Evolutionary conservation across 106 monocot genomes (phyloP).

Genomic region (Narthecium ossifragum): DNA sequence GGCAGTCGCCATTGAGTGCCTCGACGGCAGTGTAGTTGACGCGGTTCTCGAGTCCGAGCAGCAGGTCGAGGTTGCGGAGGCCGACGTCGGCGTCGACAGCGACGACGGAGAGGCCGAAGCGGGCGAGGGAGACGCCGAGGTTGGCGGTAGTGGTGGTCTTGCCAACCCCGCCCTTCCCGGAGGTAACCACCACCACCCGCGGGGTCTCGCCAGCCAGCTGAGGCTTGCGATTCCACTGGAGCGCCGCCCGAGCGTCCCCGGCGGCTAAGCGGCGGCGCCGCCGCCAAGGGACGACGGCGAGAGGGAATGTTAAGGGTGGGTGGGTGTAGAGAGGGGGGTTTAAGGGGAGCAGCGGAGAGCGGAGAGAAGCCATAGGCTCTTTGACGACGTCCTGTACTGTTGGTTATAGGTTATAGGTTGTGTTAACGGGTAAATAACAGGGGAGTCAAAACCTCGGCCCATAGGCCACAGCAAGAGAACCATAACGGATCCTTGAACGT

Average conservation of each 20-base stretch:
- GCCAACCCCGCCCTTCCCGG: conserved; percentile 96
- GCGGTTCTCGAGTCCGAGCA: conserved; percentile 91
- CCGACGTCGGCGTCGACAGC: conserved; percentile 85
- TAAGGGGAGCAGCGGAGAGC: no score
- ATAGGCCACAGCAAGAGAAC: no score
- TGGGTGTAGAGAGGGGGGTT: no score
- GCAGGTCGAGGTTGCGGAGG: conserved; percentile 92
- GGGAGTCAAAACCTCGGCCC: no score
- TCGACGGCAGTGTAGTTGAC: conserved; percentile 70
- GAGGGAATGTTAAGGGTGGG: no score
- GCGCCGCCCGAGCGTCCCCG: conserved; percentile 12
- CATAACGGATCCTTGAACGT: no score
- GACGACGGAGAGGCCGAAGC: conserved; percentile 65
- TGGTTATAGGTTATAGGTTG: no score
- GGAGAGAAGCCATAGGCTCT: no score
- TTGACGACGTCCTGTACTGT: no score
- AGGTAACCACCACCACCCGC: conserved; percentile 78
- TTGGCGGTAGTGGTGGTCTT: conserved; percentile 98
- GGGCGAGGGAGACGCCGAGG: conserved; percentile 81
- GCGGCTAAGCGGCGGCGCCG: neutral
- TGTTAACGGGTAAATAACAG: no score
- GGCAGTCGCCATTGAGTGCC: conserved; percentile 67
- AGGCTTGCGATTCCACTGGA: conserved; percentile 67
- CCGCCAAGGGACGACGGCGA: no score
- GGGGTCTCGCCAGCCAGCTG: conserved; percentile 68